A percentile compares a stretch with the other conserved stretches of the same genome.
Conservation (phyloP, 1,139 yeast genomes). For the Pichia sp. region DNA sequence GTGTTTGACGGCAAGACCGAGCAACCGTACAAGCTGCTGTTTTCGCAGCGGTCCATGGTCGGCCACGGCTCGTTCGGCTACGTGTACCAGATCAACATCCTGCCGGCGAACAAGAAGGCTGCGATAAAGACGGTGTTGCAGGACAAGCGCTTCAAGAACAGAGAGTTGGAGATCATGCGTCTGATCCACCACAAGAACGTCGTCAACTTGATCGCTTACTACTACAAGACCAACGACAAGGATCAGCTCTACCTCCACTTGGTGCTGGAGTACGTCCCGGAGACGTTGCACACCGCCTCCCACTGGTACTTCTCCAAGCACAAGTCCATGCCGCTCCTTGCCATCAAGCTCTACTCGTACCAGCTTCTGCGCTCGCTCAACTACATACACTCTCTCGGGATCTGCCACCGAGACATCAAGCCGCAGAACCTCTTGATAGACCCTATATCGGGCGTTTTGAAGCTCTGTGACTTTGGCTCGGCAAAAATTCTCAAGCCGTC, state of each 20-base stretch:
- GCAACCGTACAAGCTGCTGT: slow-evolving; percentile 54
- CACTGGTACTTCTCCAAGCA: slow-evolving; percentile 76
- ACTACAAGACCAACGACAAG: slow-evolving; percentile 54
- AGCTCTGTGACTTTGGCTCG: slow-evolving; percentile 97
- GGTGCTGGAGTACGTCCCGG: slow-evolving; percentile 89
- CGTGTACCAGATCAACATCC: slow-evolving; percentile 79
- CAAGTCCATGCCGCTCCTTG: slow-evolving; percentile 82
- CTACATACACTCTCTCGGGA: slow-evolving; percentile 81
- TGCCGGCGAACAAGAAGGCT: slow-evolving; percentile 71
- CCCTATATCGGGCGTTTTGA: slow-evolving; percentile 76
- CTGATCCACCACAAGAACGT: slow-evolving; percentile 76
- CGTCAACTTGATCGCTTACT: slow-evolving; percentile 83
- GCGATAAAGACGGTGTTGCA: slow-evolving; percentile 95
- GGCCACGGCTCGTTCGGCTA: slow-evolving; percentile 98
- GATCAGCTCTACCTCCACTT: slow-evolving; percentile 83
- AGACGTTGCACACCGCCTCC: slow-evolving; percentile 85
- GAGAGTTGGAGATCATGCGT: slow-evolving; percentile 96
- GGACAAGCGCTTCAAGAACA: slow-evolving; percentile 90
- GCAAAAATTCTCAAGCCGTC: slow-evolving; percentile 85
- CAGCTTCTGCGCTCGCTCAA: slow-evolving; percentile 89
- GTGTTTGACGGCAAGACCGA: slow-evolving; percentile 76
- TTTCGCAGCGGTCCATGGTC: slow-evolving; percentile 73
- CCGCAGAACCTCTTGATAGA: slow-evolving; percentile 92
- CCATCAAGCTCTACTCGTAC: slow-evolving; percentile 84
- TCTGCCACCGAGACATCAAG: slow-evolving; percentile 95